Base-by-base conservation (phyloP, 768 basidiomycete species). In the Xanthoconium purpureum region DNA sequence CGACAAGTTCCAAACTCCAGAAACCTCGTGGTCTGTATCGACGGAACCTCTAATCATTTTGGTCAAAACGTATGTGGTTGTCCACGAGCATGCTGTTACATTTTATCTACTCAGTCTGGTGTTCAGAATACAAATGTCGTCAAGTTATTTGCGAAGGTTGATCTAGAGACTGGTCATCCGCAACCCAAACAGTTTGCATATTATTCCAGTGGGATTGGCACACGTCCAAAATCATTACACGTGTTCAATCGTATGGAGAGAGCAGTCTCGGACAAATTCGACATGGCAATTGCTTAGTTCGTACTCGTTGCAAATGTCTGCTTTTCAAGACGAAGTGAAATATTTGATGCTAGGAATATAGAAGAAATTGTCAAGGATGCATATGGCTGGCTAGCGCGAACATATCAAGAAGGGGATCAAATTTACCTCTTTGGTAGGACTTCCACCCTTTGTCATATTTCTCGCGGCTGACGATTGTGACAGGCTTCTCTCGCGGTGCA, bases 401-500 rank as follows among this genome's bases (percentile, higher is more conserved):
- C 0, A 0, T 59, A 59, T 33, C 29, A n/a, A 29, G 15, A 50
- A n/a, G 59, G 57, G 61, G 65, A 3, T 50, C 52, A 48, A 11
- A 74, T 78, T 13, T 77, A 65, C 57, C 55, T 77, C 0, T 76
- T 77, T 53, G 75, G 75, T 73, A 20, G 0, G 60, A 36, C 33
- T 17, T 20, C 24, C 5, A 24, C 24, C 24, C 6, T 37, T 28
- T 38, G 13, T 14, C 24, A 10, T 6, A 6, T 0, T 9, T 12
- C 17, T 30, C 5, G 20, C 18, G 14, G 32, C 8, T 52, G 9
- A 40, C 29, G 1, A 24, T 42, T 3, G 0, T 18, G 6, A 13
- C 37, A 72, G 72, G 72, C 13, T 80, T 80, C 52, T 78, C 78
- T 33, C 70, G 77, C n/a, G 78, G 78, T 20, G 73, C 75, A 30